Percentiles rank a stretch among this genome's conserved stretches.
These are phyloP conservation scores for Magnusiomyces tetraspermus DNA, from an alignment of 1,139 yeast species.

Conservation along the genomic window DNA sequence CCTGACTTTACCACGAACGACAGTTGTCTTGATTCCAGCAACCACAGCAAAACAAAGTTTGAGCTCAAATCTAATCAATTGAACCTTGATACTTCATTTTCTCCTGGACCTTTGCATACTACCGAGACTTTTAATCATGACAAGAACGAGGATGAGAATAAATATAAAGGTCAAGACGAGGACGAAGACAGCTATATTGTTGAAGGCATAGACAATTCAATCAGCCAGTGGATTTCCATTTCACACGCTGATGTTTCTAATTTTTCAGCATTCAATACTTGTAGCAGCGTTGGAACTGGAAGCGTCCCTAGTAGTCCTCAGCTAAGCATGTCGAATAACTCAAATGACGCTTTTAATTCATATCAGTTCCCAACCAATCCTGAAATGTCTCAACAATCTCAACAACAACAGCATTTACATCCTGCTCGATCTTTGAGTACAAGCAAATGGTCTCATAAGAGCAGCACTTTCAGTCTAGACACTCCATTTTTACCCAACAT, in stretches of 20 bases:
- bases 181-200: neutral
- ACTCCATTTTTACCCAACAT: neutral
- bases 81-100: too few species aligned
- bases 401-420: neutral
- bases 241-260: neutral
- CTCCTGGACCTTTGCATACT: neutral
- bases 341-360: neutral
- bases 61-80: too few species aligned
- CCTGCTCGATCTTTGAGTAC: neutral
- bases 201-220: neutral
- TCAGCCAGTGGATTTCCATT: neutral
- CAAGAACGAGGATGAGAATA: neutral
- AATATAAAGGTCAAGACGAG: neutral
- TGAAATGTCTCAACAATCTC: too few species aligned
- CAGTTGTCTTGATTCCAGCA: too few species aligned
- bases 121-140: neutral
- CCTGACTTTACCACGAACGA: too few species aligned
- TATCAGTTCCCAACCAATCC: neutral
- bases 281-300: neutral
- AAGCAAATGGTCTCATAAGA: neutral
- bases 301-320: neutral
- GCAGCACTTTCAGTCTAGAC: neutral
- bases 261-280: neutral
- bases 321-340: neutral
- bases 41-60: too few species aligned